phyloP scores from a whole-genome alignment of 2,329 filamentous ascomycete genomes.

The Paramyrothecium sp. region DNA sequence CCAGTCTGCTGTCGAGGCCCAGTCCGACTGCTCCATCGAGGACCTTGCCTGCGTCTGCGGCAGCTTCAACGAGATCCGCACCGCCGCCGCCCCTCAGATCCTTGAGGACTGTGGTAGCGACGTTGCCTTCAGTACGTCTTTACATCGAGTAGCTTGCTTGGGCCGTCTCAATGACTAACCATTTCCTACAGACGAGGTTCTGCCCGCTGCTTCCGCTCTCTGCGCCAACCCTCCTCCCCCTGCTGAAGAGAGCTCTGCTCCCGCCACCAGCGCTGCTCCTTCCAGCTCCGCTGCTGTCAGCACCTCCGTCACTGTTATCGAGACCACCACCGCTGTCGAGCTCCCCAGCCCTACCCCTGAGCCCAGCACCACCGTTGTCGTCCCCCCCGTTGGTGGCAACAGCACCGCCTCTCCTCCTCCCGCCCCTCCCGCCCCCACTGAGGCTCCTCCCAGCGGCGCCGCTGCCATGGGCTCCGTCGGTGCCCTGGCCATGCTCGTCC shows the following conservation, averaged over 20 bases:
- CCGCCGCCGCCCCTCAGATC: constrained; percentile 31
- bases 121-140: constrained; percentile 34
- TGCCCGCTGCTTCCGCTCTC: constrained; percentile 34
- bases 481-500: constrained; percentile 28
- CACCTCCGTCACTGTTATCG: constrained; percentile 13
- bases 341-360: constrained; percentile 10
- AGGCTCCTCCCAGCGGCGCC: constrained; percentile 23
- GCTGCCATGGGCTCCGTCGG: constrained; percentile 27
- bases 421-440: constrained; percentile 3
- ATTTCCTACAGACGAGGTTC: constrained; percentile 31
- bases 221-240: constrained; percentile 21
- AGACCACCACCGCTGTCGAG: constrained; percentile 9
- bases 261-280: constrained; percentile 4
- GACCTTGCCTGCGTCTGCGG: constrained; percentile 34
- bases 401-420: neutral
- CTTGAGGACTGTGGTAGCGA: constrained; percentile 32
- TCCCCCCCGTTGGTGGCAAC: neutral
- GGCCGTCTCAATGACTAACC: constrained; percentile 15
- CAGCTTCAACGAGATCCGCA: constrained; percentile 29
- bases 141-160: neutral
- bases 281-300: constrained; percentile 9
- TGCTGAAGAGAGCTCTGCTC: constrained; percentile 7
- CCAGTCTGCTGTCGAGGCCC: constrained; percentile 23
- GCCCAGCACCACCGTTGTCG: constrained; percentile 6
- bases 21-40: constrained; percentile 27